Conservation (phyloP, 75 land plant species). For the Sequoiadendron giganteum region DNA sequence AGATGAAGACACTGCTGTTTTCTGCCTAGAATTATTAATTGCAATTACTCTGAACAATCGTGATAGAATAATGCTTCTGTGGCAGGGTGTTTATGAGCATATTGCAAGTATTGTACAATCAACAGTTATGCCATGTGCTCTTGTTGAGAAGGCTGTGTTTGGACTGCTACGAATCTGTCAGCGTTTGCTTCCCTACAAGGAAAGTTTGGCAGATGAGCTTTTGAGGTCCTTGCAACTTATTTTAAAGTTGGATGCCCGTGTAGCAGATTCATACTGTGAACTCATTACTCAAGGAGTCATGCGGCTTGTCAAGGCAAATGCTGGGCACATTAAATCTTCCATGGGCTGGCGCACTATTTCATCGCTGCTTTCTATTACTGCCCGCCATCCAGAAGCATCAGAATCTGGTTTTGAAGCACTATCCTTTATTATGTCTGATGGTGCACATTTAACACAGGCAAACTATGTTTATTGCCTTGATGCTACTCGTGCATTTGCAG, state of each 20-base stretch:
- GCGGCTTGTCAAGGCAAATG: slow-evolving; percentile 93
- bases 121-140: slow-evolving; percentile 76
- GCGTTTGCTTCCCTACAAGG: slow-evolving; percentile 94
- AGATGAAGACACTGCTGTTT: slow-evolving; percentile 97
- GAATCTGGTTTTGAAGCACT: slow-evolving; percentile 93
- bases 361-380: slow-evolving; percentile 82
- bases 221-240: slow-evolving; percentile 93
- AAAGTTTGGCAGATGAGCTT: slow-evolving; percentile 92
- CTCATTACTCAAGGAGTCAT: slow-evolving; percentile 92
- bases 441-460: slow-evolving; percentile 78
- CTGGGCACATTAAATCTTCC: slow-evolving; percentile 77
- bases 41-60: slow-evolving; percentile 93
- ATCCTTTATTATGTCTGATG: slow-evolving; percentile 83
- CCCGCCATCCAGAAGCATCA: slow-evolving; percentile 95
- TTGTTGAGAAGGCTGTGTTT: slow-evolving; percentile 94
- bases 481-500: slow-evolving; percentile 87
- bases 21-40: slow-evolving; percentile 91
- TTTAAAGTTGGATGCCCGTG: slow-evolving; percentile 92
- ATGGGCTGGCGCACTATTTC: slow-evolving; percentile 91
- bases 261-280: slow-evolving; percentile 95
- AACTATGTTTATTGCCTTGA: slow-evolving; percentile 82
- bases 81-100: slow-evolving; percentile 98
- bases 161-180: slow-evolving; percentile 95
- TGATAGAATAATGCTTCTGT: slow-evolving; percentile 83
- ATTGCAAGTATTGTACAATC: slow-evolving; percentile 86